Evolutionary conservation across 1,284 basidiomycete species (phyloP), one percentile per base, ranked within the genome.

Genomic region (Austroboletus novae-zelandiae): DNA sequence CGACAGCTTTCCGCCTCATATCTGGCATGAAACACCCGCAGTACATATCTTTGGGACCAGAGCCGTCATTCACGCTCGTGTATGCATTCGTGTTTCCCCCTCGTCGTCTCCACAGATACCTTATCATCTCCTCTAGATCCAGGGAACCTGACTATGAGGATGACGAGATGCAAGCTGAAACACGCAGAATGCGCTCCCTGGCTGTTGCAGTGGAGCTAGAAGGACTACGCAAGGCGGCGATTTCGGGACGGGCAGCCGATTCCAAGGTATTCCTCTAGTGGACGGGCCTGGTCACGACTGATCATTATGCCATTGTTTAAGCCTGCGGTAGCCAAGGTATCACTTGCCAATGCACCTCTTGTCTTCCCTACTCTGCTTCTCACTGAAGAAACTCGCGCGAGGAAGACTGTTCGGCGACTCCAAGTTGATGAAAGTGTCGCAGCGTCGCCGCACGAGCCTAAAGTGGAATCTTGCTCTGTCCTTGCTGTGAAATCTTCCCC

Each of bases 71-170:
- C 2, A 61, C 57, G 6, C 52, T 61, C 3, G 60, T 61, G 78
- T 78, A 54, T 18, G 71, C 45, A 15, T 64, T 5, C 64, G 6
- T 67, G 60, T 5, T 62, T 57, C 5, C 20, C 20, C 5, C 17
- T 47, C 65, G 11, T 2, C 61, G 68, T 69, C 57, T 9, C 34
- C 17, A 9, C 3, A 15, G 1, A 11, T 36, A 20, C 42, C 37
- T 56, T 27, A 43, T 15, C 20, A n/a, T 55, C 14, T 40, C 29
- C 9, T 4, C 31, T 35, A 79, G 78, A 53, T 70, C 70, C 20
- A 67, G 66, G 43, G 74, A 72, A 47, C 79, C 78, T 1, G 71
- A 74, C 31, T 67, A 53, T 13, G 79, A 81, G 55, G 79, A 80
- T 51, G 68, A 60, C 43, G 59, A 67, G 43, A 52, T 31, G 13